phyloP scores from a whole-genome alignment of 257 asterid genomes.

The Eustoma russellianum region DNA sequence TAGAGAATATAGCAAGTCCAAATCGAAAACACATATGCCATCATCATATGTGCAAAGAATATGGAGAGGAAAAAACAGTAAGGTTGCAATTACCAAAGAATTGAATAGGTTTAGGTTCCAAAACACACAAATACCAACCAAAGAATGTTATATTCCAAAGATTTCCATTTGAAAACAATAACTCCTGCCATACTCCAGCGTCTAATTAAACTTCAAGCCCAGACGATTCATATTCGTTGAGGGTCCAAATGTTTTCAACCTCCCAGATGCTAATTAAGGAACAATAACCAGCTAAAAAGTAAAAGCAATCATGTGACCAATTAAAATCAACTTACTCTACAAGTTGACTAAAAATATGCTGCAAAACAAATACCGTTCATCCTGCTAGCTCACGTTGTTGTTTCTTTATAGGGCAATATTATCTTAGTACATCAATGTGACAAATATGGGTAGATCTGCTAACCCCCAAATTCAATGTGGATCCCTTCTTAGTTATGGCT shows the following conservation, averaged over 20 bases:
- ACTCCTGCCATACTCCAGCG: too few species aligned
- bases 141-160: not conserved
- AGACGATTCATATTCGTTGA: too few species aligned
- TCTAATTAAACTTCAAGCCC: too few species aligned
- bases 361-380: not conserved
- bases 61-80: slow-evolving; percentile 27
- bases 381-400: slow-evolving; percentile 47
- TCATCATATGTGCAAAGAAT: slow-evolving; percentile 65
- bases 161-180: too few species aligned
- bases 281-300: not conserved
- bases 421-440: slow-evolving; percentile 46
- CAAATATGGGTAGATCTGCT: slow-evolving; percentile 43
- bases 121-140: not conserved
- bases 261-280: not conserved
- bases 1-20: slow-evolving; percentile 78
- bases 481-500: slow-evolving; percentile 22
- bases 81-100: not conserved
- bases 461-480: slow-evolving; percentile 21
- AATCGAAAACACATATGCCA: slow-evolving; percentile 75
- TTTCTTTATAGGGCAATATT: slow-evolving; percentile 51
- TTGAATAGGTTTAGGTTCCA: not conserved
- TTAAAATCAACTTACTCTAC: not conserved
- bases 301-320: not conserved
- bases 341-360: not conserved
- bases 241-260: too few species aligned